A percentile compares a stretch with the other conserved stretches of the same genome.
phyloP scores from a whole-genome alignment of 1,284 basidiomycete species.

The Irpex sp. region DNA sequence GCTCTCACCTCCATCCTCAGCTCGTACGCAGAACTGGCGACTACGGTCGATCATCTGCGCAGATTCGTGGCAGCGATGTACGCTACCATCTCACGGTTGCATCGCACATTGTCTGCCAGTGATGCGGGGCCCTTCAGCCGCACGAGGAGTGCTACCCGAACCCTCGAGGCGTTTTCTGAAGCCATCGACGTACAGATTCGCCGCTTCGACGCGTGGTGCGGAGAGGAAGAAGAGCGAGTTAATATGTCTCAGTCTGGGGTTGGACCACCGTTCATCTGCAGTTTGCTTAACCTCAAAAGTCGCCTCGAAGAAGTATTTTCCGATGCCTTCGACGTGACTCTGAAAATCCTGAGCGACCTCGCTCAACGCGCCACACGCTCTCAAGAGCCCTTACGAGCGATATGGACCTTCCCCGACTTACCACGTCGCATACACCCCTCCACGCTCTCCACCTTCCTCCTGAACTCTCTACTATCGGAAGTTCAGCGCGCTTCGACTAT shows the following conservation, averaged over 20 bases:
- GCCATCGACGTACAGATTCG: constrained; percentile 61
- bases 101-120: too few species aligned
- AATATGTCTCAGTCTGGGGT: constrained; percentile 48
- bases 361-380: constrained; percentile 28
- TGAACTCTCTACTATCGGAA: constrained; percentile 59
- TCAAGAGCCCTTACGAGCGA: constrained; percentile 23
- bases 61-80: constrained; percentile 48
- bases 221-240: constrained; percentile 62
- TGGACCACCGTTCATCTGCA: constrained; percentile 48
- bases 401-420: constrained; percentile 41
- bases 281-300: constrained; percentile 63
- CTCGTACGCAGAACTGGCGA: constrained; percentile 52
- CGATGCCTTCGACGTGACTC: constrained; percentile 50
- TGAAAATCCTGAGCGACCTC: constrained; percentile 35
- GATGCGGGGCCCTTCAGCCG: background rate
- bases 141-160: constrained; percentile 41
- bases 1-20: constrained; percentile 62
- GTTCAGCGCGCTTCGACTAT: constrained; percentile 54
- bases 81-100: constrained; percentile 8
- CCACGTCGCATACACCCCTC: constrained; percentile 45
- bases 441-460: constrained; percentile 46
- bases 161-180: constrained; percentile 79
- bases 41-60: constrained; percentile 57
- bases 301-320: constrained; percentile 55
- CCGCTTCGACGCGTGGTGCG: constrained; percentile 66